Evolutionary conservation across 805 yeast genomes (phyloP).

Genomic region (Sungouiozyma ichnusensis): DNA sequence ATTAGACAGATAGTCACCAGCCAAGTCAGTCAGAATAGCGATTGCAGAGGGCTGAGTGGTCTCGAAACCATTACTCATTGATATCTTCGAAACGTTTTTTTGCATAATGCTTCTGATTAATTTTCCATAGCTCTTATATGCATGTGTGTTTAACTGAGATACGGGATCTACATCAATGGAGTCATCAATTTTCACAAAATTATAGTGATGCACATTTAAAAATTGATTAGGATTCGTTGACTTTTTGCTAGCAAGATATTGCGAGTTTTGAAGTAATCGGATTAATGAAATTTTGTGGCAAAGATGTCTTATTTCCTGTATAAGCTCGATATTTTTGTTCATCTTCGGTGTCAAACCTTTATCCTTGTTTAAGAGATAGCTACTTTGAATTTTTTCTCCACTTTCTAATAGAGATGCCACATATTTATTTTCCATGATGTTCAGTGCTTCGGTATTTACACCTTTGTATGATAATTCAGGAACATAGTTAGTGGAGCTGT

Average conservation of each 20-base stretch:
- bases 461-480: slow-evolving; percentile 57
- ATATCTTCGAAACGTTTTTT: slow-evolving; percentile 62
- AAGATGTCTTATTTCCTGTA: slow-evolving; percentile 79
- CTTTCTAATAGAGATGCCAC: slow-evolving; percentile 32
- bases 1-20: slow-evolving; percentile 70
- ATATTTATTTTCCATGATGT: slow-evolving; percentile 35
- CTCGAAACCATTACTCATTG: slow-evolving; percentile 92
- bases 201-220: slow-evolving; percentile 16
- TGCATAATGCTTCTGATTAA: slow-evolving; percentile 58
- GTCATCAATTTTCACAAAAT: slow-evolving; percentile 42
- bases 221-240: slow-evolving; percentile 12
- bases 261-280: slow-evolving; percentile 64
- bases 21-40: slow-evolving; percentile 69
- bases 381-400: slow-evolving; percentile 29
- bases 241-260: slow-evolving; percentile 9
- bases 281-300: slow-evolving; percentile 84
- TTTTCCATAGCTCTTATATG: slow-evolving; percentile 40
- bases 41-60: slow-evolving; percentile 67
- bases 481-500: slow-evolving; percentile 70
- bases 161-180: slow-evolving; percentile 68
- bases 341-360: slow-evolving; percentile 54
- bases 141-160: slow-evolving; percentile 64
- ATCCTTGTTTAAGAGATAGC: slow-evolving; percentile 31
- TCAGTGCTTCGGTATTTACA: slow-evolving; percentile 36
- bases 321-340: slow-evolving; percentile 56